Conservation (phyloP, 129 eudicot species). For the Artemisia argyi region DNA sequence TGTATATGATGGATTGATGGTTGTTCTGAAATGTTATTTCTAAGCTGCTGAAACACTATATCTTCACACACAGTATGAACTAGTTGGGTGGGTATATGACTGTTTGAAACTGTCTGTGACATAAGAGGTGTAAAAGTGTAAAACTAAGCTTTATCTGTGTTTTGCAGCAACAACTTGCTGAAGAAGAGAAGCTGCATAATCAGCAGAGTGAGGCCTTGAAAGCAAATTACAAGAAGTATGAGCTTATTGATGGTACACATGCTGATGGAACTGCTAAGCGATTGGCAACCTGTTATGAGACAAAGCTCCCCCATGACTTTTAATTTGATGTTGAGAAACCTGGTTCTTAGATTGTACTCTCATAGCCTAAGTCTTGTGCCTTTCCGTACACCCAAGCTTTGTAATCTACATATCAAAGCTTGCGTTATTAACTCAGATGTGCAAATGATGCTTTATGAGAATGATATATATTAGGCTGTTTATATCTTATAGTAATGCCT, state of each 20-base stretch:
- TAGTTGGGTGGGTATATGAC: background rate
- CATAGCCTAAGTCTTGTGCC: background rate
- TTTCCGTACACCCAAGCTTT: background rate
- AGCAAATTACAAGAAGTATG: conserved; percentile 55
- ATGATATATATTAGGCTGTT: too few species aligned
- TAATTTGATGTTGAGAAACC: background rate
- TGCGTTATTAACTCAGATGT: background rate
- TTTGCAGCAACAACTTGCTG: conserved; percentile 52
- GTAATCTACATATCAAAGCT: background rate
- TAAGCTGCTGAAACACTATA: background rate
- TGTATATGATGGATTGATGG: too few species aligned
- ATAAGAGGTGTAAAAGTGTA: background rate
- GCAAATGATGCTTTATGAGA: too few species aligned
- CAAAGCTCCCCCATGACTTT: conserved; percentile 15
- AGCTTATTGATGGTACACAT: conserved; percentile 47
- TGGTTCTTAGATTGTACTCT: background rate
- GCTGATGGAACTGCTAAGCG: conserved; percentile 42
- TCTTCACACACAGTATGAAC: background rate
- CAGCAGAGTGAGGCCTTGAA: conserved; percentile 56
- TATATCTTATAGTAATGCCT: background rate
- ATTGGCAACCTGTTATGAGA: conserved; percentile 38
- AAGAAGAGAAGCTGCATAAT: conserved; percentile 61
- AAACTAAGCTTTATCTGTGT: background rate
- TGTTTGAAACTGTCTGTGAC: background rate
- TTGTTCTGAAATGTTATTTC: background rate